Percentiles rank a stretch among this genome's conserved stretches.
Conservation (phyloP, 2,329 filamentous ascomycete genomes). For the Colletotrichum falcatum region DNA sequence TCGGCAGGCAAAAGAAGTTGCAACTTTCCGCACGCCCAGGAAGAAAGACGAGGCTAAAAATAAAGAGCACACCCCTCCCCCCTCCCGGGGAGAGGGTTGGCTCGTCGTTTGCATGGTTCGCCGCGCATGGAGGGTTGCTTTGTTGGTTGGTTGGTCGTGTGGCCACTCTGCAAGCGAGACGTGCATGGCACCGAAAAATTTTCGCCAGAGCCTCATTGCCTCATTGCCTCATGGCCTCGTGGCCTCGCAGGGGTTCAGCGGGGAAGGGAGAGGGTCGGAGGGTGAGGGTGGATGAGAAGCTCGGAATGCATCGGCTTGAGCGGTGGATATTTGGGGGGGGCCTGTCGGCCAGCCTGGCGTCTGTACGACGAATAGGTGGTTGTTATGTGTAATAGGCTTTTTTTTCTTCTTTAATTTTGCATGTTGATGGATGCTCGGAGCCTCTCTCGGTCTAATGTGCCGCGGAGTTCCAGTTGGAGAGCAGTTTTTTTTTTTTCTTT, state of each 20-base stretch:
- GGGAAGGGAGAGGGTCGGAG: too few relatives aligned
- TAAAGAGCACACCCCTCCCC: not conserved
- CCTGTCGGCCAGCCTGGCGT: conserved; percentile 14
- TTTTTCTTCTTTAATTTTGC: not conserved
- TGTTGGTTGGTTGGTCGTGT: not conserved
- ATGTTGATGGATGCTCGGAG: conserved; percentile 25
- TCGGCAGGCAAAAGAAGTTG: not conserved
- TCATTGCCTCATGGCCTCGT: conserved; percentile 16
- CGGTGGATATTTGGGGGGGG: not conserved
- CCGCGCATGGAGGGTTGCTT: not conserved
- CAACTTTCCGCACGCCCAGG: not conserved
- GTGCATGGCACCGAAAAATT: conserved; percentile 12
- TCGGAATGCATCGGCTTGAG: conserved; percentile 35
- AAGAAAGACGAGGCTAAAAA: not conserved
- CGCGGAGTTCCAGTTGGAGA: not conserved
- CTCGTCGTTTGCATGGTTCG: not conserved
- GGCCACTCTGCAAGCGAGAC: not conserved
- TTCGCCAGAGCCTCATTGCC: conserved; percentile 25
- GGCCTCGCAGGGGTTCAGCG: not conserved
- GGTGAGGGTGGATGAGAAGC: not conserved
- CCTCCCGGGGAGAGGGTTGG: too few relatives aligned
- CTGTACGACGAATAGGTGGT: not conserved
- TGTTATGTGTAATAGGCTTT: not conserved
- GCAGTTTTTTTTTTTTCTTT: not conserved
- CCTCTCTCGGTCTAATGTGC: conserved; percentile 35